A percentile compares a stretch with the other conserved stretches of the same genome.
Conservation (phyloP, 805 yeast genomes). For the Saccharomycopsis javanensis region DNA sequence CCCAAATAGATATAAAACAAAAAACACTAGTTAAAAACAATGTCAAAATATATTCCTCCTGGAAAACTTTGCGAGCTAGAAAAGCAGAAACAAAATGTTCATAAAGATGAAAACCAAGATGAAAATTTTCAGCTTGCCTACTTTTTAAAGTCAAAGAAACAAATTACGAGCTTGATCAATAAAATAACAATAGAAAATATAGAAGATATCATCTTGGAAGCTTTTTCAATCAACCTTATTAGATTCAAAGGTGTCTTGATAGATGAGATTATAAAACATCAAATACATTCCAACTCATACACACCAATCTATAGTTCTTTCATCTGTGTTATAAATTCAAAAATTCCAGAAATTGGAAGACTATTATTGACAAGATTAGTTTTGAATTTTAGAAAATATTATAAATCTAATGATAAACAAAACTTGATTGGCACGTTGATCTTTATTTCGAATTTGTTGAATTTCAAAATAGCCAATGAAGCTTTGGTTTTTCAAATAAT, state of each 20-base stretch:
- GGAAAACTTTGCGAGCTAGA: slow-evolving; percentile 38
- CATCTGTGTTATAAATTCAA: slow-evolving; percentile 50
- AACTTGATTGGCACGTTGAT: slow-evolving; percentile 34
- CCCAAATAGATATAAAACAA: neutral
- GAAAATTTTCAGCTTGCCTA: slow-evolving; percentile 31
- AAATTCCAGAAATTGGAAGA: slow-evolving; percentile 61
- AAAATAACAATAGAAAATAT: slow-evolving; percentile 39
- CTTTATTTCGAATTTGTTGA: slow-evolving; percentile 54
- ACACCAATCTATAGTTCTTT: slow-evolving; percentile 50
- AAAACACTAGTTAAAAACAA: neutral
- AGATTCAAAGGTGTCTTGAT: slow-evolving; percentile 55
- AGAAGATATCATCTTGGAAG: slow-evolving; percentile 35
- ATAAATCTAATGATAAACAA: slow-evolving; percentile 35
- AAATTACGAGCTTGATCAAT: slow-evolving; percentile 40
- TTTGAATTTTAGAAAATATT: slow-evolving; percentile 47
- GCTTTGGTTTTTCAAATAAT: slow-evolving; percentile 44
- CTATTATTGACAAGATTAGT: slow-evolving; percentile 44
- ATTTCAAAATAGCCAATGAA: slow-evolving; percentile 51
- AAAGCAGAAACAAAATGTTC: slow-evolving; percentile 16
- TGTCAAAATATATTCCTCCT: slow-evolving; percentile 40
- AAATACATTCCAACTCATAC: slow-evolving; percentile 31
- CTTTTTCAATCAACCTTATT: slow-evolving; percentile 48
- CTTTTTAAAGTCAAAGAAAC: slow-evolving; percentile 24
- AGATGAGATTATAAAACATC: slow-evolving; percentile 47
- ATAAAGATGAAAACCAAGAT: slow-evolving; percentile 36